Evolutionary conservation across 2,329 filamentous ascomycete species (phyloP).

Genomic region (Colletotrichum horii): DNA sequence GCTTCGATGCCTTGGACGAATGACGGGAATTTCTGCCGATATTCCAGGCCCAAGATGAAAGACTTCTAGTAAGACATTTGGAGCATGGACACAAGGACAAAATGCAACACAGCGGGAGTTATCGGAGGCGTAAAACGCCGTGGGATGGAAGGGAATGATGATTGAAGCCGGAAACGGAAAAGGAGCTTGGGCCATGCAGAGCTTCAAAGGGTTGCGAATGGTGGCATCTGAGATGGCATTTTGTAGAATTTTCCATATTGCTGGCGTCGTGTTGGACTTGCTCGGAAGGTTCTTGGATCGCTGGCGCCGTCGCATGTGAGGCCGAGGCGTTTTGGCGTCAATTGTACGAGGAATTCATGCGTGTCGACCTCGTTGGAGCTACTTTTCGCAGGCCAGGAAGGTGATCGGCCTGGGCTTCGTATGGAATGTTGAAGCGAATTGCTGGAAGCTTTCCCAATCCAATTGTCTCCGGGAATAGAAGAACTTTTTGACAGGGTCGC

Average conservation of each 20-base stretch:
- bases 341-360: neutral
- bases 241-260: neutral
- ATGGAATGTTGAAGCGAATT: neutral
- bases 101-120: neutral
- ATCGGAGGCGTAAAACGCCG: neutral
- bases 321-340: neutral
- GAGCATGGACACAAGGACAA: neutral
- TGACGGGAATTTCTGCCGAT: too few species aligned
- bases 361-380: neutral
- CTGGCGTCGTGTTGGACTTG: neutral
- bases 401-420: neutral
- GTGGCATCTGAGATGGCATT: constrained; percentile 5
- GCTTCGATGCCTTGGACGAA: too few species aligned
- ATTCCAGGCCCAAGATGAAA: too few species aligned
- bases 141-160: neutral
- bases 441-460: neutral
- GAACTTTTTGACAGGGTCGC: neutral
- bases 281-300: neutral
- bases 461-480: neutral
- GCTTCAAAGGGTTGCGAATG: neutral
- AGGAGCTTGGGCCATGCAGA: constrained; percentile 14
- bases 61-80: too few species aligned
- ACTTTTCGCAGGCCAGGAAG: neutral
- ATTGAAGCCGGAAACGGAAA: neutral
- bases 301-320: neutral